Evolutionary conservation across 805 yeast species (phyloP), one percentile per base, ranked within the genome.

Genomic region (Kazachstania psychrophila): DNA sequence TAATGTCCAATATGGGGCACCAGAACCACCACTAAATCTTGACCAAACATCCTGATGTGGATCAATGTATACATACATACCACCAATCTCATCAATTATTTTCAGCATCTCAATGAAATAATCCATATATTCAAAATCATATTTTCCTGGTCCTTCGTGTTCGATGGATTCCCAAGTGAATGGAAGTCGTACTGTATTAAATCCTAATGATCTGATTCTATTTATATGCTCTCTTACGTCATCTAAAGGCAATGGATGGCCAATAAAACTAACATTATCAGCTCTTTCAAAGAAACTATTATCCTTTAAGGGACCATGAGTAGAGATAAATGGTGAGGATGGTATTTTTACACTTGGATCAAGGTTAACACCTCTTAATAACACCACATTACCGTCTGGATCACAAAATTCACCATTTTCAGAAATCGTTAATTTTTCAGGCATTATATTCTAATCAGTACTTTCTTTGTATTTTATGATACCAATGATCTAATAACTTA

Each of bases 21-120:
- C 96, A 32, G 85, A 77, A 2, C 96, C 96, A 5, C 96, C 96
- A 9, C 77, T 66, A 53, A 69, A 83, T 33, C 96, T 70, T 1
- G 92, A 79, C 96, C 96, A 88, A 10, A 79, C 94, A 55, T 88
- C 96, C 57, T 88, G 96, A 55, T 88, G 96, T 1, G 94, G 85
- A 52, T 88, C 96, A 45, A 88, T 54, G 46, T 82, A 77, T 6
- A 86, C 84, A 48, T 80, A 82, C 14, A 87, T 54, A 0, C 88
- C 89, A 1, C 92, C 94, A 20, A 75, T 64, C 14, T 67, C 52
- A 31, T 72, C 66, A 11, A 82, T 69, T 6, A 75, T 70, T 37
- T 68, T 64, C 37, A 88, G 58, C 5, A 86, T 61, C 37, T 76
- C 64, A 28, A 79, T 63, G 0, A 92, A 75, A 55, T 78, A 84